Base-by-base conservation (phyloP, 78 protist species). In the Dictyostelium brefeldianum region DNA sequence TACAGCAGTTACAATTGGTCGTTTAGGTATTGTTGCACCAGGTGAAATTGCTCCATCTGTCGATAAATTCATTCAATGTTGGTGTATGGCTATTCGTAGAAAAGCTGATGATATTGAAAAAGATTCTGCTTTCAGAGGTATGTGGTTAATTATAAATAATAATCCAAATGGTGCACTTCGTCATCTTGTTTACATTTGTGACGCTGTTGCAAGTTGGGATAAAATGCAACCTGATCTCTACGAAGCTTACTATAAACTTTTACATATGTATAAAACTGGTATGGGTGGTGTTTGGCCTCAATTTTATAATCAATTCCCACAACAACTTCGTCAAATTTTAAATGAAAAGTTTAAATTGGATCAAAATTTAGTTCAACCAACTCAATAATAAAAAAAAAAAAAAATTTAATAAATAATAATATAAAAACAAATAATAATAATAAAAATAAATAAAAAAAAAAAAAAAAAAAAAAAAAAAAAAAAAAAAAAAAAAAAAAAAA, bases 81-180 rank as follows among this genome's bases (percentile, higher is more conserved):
- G 97, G 97, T 95, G 96, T 65, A 22, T 29, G 75, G 51, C 90
- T 48, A 89, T 97, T 31, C 54, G 95, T 31, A 27, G 59, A 20
- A 96, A 97, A 74, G 51, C 91, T 14, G 96, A 97, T 70, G 97
- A 93, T 70, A 9, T 56, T 1, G 98, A 97, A 64, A 97, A 97
- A 96, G 98, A 97, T 71, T 82, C 92, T 31, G 96, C 98, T 1
- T 97, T 95, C 75, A n/a, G 79, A 20, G 98, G 98, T 43, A 71
- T 97, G 80, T 67, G 83, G 92, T 22, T 77, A 43, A 56, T 94
- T 78, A 54, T 90, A 31, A 31, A 27, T 17, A 41, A 47, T 47
- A 96, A 96, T 71, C 98, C 98, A 57, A 69, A 31, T 20, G 97
- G 51, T 36, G 46, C 74, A 27, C 18, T 96, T 50, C 48, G 36